phyloP scores from a whole-genome alignment of 495 filamentous ascomycete genomes.

The Penicillium odoratum region DNA sequence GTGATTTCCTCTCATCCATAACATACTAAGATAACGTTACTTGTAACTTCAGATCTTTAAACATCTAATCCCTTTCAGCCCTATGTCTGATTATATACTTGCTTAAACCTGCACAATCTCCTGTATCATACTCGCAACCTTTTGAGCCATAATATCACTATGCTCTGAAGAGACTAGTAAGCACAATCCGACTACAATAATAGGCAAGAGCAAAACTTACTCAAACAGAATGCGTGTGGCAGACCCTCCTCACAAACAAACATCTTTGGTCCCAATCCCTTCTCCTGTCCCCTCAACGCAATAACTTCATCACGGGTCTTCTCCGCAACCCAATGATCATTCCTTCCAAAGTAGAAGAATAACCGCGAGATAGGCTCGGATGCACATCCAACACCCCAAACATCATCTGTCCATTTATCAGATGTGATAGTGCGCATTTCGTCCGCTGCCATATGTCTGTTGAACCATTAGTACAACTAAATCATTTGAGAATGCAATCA shows the following conservation, averaged over 20 bases:
- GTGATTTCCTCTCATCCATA: too few species aligned
- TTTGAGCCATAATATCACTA: constrained; percentile 64
- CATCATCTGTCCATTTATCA: constrained; percentile 75
- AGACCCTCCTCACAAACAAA: constrained; percentile 70
- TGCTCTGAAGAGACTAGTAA: constrained; percentile 44
- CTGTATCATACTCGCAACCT: constrained; percentile 60
- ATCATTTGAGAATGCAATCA: not conserved
- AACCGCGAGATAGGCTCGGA: constrained; percentile 55
- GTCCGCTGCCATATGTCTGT: constrained; percentile 63
- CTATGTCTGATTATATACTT: not conserved
- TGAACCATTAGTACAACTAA: not conserved
- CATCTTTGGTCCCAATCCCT: constrained; percentile 60
- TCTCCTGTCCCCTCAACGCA: constrained; percentile 39
- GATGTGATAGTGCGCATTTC: constrained; percentile 76
- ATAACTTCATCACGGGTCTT: constrained; percentile 75
- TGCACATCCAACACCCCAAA: constrained; percentile 66
- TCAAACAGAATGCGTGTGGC: constrained; percentile 81
- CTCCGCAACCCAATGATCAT: constrained; percentile 83
- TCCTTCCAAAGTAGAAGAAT: constrained; percentile 75
- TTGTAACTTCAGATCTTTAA: not conserved
- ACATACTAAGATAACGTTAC: too few species aligned
- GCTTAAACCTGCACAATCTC: constrained; percentile 41
- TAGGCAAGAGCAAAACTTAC: constrained; percentile 45
- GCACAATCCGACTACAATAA: not conserved
- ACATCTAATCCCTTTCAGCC: not conserved